Conservation (phyloP, 2,329 filamentous ascomycete genomes). For the Knufia petricola region DNA sequence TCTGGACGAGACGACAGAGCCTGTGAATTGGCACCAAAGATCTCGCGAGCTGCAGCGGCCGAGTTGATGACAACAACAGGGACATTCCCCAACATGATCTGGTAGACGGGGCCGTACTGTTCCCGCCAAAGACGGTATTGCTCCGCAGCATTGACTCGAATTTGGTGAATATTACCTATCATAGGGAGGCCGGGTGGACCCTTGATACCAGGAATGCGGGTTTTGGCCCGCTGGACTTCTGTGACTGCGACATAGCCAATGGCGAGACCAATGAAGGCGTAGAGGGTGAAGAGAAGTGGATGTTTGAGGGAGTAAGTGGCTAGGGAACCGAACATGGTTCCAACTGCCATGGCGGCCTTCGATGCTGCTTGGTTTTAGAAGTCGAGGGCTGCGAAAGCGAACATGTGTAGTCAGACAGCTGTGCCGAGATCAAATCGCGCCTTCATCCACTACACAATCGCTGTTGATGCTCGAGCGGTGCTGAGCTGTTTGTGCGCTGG, state of each 20-base stretch:
- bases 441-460: too few relatives aligned
- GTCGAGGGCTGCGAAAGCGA: too few relatives aligned
- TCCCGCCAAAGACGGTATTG: constrained; percentile 48
- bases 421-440: too few relatives aligned
- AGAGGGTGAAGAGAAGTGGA: constrained; percentile 4
- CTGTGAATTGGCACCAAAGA: constrained; percentile 46
- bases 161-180: constrained; percentile 48
- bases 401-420: too few relatives aligned
- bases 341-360: constrained; percentile 15
- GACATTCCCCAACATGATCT: constrained; percentile 49
- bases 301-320: neutral
- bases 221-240: constrained; percentile 38
- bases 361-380: neutral
- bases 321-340: constrained; percentile 9
- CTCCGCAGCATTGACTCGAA: constrained; percentile 46
- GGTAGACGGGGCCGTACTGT: constrained; percentile 44
- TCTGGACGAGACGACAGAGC: constrained; percentile 47
- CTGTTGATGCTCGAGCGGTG: too few relatives aligned
- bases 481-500: neutral
- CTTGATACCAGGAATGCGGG: constrained; percentile 38
- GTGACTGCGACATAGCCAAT: constrained; percentile 41
- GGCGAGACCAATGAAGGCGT: constrained; percentile 13
- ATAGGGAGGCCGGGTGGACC: constrained; percentile 45
- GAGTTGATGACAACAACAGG: constrained; percentile 49
- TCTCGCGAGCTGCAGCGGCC: constrained; percentile 40